Evolutionary conservation across 768 basidiomycete genomes (phyloP), one percentile per base, ranked within the genome.

Genomic region (Nidula microcarpa): DNA sequence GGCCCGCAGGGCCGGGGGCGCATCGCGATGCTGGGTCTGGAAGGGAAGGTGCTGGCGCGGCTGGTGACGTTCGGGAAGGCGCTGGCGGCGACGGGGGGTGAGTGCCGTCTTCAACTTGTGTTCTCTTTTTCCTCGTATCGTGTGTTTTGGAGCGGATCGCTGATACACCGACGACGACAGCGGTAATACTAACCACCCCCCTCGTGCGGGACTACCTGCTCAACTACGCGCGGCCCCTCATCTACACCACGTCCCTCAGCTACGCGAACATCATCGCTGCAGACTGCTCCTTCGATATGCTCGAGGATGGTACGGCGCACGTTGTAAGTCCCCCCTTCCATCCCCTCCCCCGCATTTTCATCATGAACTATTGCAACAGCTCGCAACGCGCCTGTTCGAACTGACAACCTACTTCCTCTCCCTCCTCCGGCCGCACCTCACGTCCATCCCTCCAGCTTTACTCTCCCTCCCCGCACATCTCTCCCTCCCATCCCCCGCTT

Each of bases 51-150:
- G 10, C 73, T 90, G 8, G 87, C 86, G 14, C 74, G 94, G 43
- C 70, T 98, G 41, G 88, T 91, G 65, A 98, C 95, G 0, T 98
- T 98, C 68, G 94, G 95, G 2, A 98, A 98, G 67, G 93, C 91
- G 0, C 71, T 96, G 41, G 91, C 86, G 11, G 84, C 84, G 4
- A 86, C 85, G 0, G 95, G 94, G 61, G 93, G 95, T 94, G 53
- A 57, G 89, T 30, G 23, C 23, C 23, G 23, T 75, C 10, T 2
- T 46, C 23, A n/a, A 3, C 39, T 46, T 10, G 14, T 46, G 14
- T 46, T 30, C 44, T 43, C 46, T 47, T 11, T 34, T 50, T 47
- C 33, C n/a, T 48, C 23, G 45, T 14, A 47, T 23, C 10, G 35
- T 18, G 49, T 33, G 3, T 18, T 51, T 16, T 16, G 23, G 34